phyloP scores from a whole-genome alignment of 1,284 basidiomycete species.

The Pholiota adiposa region DNA sequence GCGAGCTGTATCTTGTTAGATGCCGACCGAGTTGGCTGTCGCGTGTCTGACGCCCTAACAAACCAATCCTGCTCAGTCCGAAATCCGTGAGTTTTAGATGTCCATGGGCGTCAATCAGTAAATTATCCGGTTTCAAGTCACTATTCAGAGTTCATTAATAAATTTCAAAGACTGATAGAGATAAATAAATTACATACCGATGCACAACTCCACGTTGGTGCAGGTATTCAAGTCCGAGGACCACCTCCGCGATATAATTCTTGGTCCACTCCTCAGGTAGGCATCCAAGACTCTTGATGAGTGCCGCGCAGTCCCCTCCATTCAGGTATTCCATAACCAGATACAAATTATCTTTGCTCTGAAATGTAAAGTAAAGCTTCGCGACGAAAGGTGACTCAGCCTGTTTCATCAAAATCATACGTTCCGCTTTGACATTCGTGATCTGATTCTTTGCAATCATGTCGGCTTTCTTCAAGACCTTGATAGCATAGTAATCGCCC shows the following conservation, averaged over 20 bases:
- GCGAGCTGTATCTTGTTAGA: conserved; percentile 64
- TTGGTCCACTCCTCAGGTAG: conserved; percentile 97
- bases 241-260: conserved; percentile 96
- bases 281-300: conserved; percentile 94
- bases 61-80: conserved; percentile 95
- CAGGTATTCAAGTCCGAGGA: conserved; percentile 93
- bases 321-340: conserved; percentile 99
- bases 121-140: conserved; percentile 97
- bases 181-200: conserved; percentile 67
- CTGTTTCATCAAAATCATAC: conserved; percentile 99
- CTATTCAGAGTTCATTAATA: conserved; percentile 45
- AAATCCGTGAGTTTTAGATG: conserved; percentile 99
- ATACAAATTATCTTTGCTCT: conserved; percentile 98
- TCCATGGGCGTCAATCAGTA: conserved; percentile 95
- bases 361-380: conserved; percentile 98
- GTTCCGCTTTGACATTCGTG: conserved; percentile 99
- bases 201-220: conserved; percentile 96
- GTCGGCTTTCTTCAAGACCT: conserved; percentile 98
- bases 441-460: conserved; percentile 99
- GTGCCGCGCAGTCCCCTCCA: conserved; percentile 95
- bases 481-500: conserved; percentile 99
- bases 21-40: conserved; percentile 67
- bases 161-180: not conserved
- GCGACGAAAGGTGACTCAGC: conserved; percentile 99
- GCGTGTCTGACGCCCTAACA: conserved; percentile 94